These are phyloP conservation scores for Dactylellina drechsleri DNA, from an alignment of 2,329 filamentous ascomycete species.

Conservation along the genomic window DNA sequence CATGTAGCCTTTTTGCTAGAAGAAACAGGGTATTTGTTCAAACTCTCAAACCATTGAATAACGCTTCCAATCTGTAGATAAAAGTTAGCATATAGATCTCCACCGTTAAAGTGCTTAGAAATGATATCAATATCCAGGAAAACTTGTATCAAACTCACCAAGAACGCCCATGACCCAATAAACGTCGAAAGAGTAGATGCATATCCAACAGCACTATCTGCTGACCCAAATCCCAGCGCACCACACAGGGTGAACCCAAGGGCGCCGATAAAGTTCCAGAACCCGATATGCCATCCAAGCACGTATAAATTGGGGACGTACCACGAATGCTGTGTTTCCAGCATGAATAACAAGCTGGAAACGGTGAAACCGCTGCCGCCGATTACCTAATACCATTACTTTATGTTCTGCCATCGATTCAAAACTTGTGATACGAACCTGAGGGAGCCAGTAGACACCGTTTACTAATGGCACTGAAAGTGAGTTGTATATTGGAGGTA, in stretches of 20 bases:
- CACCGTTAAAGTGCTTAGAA: neutral
- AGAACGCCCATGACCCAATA: slow-evolving; percentile 17
- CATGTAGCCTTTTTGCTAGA: slow-evolving; percentile 13
- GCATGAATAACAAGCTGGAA: slow-evolving; percentile 70
- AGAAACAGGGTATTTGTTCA: slow-evolving; percentile 14
- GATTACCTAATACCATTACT: slow-evolving; percentile 62
- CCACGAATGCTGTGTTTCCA: slow-evolving; percentile 74
- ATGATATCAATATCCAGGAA: too few species aligned
- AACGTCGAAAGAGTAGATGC: slow-evolving; percentile 66
- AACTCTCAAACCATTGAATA: slow-evolving; percentile 20
- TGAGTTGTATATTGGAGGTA: slow-evolving; percentile 68
- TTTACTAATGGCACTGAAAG: slow-evolving; percentile 66
- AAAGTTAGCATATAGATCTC: neutral
- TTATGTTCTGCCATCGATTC: neutral
- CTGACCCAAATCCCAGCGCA: slow-evolving; percentile 67
- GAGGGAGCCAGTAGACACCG: slow-evolving; percentile 71
- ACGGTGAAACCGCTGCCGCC: slow-evolving; percentile 72
- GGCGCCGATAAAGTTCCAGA: slow-evolving; percentile 73
- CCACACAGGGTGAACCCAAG: slow-evolving; percentile 72
- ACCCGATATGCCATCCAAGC: slow-evolving; percentile 74
- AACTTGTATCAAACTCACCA: too few species aligned
- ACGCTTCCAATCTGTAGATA: slow-evolving; percentile 2
- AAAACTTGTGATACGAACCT: slow-evolving; percentile 59
- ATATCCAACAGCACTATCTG: slow-evolving; percentile 64
- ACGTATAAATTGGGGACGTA: slow-evolving; percentile 68